Evolutionary conservation across 2,329 filamentous ascomycete genomes (phyloP), one percentile per base, ranked within the genome.

Genomic region (Hypoxylon sp.): DNA sequence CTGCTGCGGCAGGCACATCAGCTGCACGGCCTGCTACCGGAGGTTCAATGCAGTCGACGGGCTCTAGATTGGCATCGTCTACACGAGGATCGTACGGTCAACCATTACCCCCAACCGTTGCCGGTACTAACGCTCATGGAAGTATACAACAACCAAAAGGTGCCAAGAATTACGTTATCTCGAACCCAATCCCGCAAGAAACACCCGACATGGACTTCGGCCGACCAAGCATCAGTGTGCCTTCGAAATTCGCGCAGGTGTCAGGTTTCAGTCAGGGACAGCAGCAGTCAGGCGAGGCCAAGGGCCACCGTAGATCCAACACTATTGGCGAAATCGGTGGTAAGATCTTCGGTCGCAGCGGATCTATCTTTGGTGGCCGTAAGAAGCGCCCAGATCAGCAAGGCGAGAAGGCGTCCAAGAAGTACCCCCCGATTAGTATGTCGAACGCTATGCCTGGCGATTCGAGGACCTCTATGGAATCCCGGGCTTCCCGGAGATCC

Each of bases 351-450:
- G 93, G 94, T 46, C 90, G 95, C 69, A 93, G 90, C 72, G 92
- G 91, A 13, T 96, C 93, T 7, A 85, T 96, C 66, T 95, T 96
- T 77, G 90, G 92, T n/a, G 86, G 88, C 42, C 77, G 77, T 46
- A 79, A 78, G 76, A 80, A 77, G 74, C 77, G 76, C 35, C 55
- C 75, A 35, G 74, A 77, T 22, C 77, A 77, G 59, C 72, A 72
- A 58, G 71, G 77, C 64, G 82, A 85, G 70, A 89, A 93, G 78
- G 90, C 90, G 69, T 83, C 87, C 59, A 90, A 89, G 78, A 91
- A 88, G 71, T 97, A 98, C 76, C 95, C 95, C 62, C 95, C 95
- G 3, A 92, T 95, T 53, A 97, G 94, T 82, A 97, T 98, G 94
- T 89, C 91, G 69, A 91, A 91, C 70, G 85, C 89, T 1, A 88